Evolutionary conservation across 257 asterid species (phyloP), one percentile per base, ranked within the genome.

Genomic region (Scutellaria galericulata): DNA sequence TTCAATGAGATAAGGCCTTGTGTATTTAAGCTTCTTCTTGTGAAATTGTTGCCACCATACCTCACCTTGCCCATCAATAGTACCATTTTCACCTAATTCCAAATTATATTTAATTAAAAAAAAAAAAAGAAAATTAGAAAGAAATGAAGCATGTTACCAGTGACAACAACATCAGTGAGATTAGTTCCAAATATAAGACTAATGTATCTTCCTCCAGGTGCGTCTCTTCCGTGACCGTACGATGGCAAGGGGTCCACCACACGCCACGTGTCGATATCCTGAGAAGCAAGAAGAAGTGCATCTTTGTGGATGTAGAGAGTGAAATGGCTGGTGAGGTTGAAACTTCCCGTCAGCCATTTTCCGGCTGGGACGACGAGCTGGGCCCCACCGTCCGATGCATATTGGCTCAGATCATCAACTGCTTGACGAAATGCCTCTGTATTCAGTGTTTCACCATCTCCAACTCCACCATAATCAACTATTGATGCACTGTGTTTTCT

Each of bases 321-420:
- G 87, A 92, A 92, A 76, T 89, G 91, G 71, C 95, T 88, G 51
- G 97, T 89, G 80, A 91, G 93, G 64, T 88, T 92, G 80, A 92
- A 92, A 76, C 77, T 79, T n/a, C 93, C 95, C 0, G 97, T 92
- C 31, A 92, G 70, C 97, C 97, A 92, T 41, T 83, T 84, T 0
- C 97, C 97, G 2, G 95, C 79, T 3, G 96, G 96, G 65, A 92
- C 89, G n/a, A 79, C 46, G 3, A 92, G 85, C 75, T 81, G 95
- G 48, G 93, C 91, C 7, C 97, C 97, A 41, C 97, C 97, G 39
- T 79, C 81, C 0, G 86, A 59, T 58, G 78, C 89, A 62, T 69
- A 82, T 18, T 84, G 84, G 67, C 96, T 79, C 54, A 92, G 78
- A 4, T 76, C 77, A 50, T 82, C 75, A 7, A 91, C 82, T 2